These are phyloP conservation scores for Trypanosoma theileri DNA, from an alignment of 208 protist genomes.

Conservation along the genomic window DNA sequence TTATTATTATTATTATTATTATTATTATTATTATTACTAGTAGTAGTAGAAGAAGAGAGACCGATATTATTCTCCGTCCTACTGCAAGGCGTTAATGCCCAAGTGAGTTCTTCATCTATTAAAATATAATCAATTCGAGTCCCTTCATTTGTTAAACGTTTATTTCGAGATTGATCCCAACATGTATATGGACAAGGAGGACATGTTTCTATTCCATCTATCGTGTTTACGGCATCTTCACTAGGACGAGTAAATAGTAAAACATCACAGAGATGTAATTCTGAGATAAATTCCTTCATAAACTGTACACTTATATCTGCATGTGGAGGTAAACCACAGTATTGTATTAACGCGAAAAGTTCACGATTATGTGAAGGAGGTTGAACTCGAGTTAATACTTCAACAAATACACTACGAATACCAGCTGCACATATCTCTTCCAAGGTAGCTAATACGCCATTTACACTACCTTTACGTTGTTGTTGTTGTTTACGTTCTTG, in stretches of 20 bases:
- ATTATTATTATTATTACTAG: neutral
- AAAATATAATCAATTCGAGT: conserved; percentile 91
- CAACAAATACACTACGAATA: conserved; percentile 42
- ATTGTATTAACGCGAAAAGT: conserved; percentile 56
- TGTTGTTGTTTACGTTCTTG: conserved; percentile 5
- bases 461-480: neutral
- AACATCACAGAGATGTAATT: conserved; percentile 16
- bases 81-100: conserved; percentile 41
- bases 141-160: conserved; percentile 80
- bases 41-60: neutral
- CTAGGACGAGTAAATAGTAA: neutral
- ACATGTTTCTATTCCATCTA: conserved; percentile 37
- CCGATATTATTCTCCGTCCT: conserved; percentile 71
- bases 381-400: conserved; percentile 41
- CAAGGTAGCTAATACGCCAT: conserved; percentile 33
- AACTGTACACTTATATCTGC: conserved; percentile 56
- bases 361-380: conserved; percentile 52
- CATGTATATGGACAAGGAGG: conserved; percentile 84
- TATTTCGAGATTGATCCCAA: conserved; percentile 90
- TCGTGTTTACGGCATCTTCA: conserved; percentile 20
- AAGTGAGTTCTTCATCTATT: conserved; percentile 58
- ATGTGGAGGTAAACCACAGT: conserved; percentile 70
- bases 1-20: neutral
- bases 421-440: conserved; percentile 46
- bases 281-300: conserved; percentile 48